phyloP scores from a whole-genome alignment of 805 yeast species.

The Teunomyces stri region DNA sequence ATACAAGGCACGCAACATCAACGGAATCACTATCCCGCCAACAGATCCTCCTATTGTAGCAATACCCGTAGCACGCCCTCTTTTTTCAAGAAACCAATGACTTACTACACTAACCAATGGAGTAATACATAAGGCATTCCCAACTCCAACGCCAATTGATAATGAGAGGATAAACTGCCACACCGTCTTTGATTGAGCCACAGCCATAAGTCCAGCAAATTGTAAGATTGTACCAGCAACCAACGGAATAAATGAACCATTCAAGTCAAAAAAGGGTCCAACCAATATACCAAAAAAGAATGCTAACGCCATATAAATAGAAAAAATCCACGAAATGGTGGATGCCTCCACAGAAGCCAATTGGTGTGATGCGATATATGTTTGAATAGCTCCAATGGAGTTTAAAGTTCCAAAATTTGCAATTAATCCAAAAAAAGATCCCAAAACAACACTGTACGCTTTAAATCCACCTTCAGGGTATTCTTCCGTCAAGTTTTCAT shows the following conservation, averaged over 20 bases:
- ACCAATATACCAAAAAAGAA: conserved; percentile 22
- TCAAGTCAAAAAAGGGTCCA: conserved; percentile 21
- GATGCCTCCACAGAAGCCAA: conserved; percentile 25
- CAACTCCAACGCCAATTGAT: conserved; percentile 18
- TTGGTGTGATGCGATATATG: conserved; percentile 38
- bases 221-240: conserved; percentile 12
- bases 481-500: background rate
- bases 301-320: conserved; percentile 32
- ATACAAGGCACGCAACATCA: conserved; percentile 47
- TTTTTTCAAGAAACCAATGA: conserved; percentile 21
- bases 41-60: conserved; percentile 56
- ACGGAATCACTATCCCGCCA: conserved; percentile 64
- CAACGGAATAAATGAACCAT: conserved; percentile 17
- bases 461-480: conserved; percentile 24
- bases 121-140: conserved; percentile 21
- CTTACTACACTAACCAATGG: conserved; percentile 20
- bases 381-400: conserved; percentile 39
- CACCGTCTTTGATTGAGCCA: conserved; percentile 14
- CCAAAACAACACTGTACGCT: conserved; percentile 22
- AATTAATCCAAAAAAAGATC: conserved; percentile 47
- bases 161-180: conserved; percentile 21
- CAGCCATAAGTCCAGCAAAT: conserved; percentile 19
- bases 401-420: conserved; percentile 30
- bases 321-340: conserved; percentile 41
- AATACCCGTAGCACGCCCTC: conserved; percentile 20